These are phyloP conservation scores for Fusarium poae DNA, from an alignment of 2,329 filamentous ascomycete genomes.

Conservation along the genomic window DNA sequence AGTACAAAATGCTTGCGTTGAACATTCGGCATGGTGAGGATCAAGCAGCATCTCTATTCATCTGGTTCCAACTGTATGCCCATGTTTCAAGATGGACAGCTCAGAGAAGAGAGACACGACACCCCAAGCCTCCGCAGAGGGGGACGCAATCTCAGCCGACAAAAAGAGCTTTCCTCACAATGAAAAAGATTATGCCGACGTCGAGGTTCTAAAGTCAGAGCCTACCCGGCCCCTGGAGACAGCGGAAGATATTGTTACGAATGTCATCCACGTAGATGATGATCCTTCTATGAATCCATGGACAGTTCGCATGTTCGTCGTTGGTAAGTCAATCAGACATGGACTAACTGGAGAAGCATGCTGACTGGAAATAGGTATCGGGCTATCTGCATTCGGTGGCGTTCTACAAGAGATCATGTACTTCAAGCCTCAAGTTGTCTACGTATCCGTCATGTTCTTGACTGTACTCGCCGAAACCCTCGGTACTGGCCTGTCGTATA, in stretches of 20 bases:
- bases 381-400: conserved; percentile 39
- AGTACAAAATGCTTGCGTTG: conserved; percentile 9
- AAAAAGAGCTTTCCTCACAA: conserved; percentile 14
- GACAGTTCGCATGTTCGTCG: conserved; percentile 42
- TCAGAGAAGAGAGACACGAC: conserved; percentile 11
- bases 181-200: conserved; percentile 13
- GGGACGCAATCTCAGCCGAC: conserved; percentile 14
- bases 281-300: conserved; percentile 42
- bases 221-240: conserved; percentile 19
- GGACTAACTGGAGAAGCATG: neutral
- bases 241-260: conserved; percentile 41
- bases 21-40: neutral
- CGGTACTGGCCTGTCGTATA: conserved; percentile 9
- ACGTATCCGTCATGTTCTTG: conserved; percentile 46
- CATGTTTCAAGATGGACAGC: neutral
- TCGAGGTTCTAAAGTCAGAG: conserved; percentile 16
- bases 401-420: conserved; percentile 46
- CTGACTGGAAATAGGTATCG: conserved; percentile 32
- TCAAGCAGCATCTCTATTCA: neutral
- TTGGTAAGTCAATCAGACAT: conserved; percentile 29
- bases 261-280: conserved; percentile 47
- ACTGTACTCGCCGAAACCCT: conserved; percentile 41
- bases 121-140: neutral
- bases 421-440: conserved; percentile 44
- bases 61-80: neutral